A percentile compares a stretch with the other conserved stretches of the same genome.
phyloP scores from a whole-genome alignment of 257 asterid species.

The Nemophila menziesii region DNA sequence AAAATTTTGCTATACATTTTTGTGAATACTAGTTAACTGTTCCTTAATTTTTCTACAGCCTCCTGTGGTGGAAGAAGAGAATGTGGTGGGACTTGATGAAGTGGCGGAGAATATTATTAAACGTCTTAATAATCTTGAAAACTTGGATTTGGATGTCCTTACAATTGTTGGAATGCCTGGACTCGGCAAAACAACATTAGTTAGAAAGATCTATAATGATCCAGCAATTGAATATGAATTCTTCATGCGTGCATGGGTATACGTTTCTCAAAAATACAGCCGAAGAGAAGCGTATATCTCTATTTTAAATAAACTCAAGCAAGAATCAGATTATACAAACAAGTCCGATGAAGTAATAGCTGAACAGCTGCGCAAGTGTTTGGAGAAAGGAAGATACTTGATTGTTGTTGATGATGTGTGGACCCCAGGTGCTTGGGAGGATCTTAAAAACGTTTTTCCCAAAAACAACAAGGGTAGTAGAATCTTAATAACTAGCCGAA shows the following conservation, averaged over 20 bases:
- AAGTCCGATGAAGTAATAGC: constrained; percentile 1
- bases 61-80: too few species aligned
- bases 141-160: too few species aligned
- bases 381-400: constrained; percentile 10
- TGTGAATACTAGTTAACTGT: too few species aligned
- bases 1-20: too few species aligned
- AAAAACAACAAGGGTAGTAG: constrained; percentile 13
- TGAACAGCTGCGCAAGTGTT: too few species aligned
- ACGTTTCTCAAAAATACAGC: constrained; percentile 12
- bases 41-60: too few species aligned
- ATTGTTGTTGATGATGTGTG: constrained; percentile 12
- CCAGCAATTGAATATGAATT: constrained; percentile 5
- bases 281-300: constrained; percentile 2
- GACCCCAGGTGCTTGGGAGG: constrained; percentile 8
- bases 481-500: constrained; percentile 8
- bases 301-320: constrained; percentile 2
- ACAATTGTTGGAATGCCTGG: constrained; percentile 18
- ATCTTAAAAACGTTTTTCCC: constrained; percentile 12
- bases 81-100: too few species aligned
- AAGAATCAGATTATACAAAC: constrained; percentile 1
- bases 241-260: constrained; percentile 8
- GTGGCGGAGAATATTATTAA: too few species aligned
- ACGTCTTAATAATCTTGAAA: too few species aligned
- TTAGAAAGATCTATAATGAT: constrained; percentile 3
- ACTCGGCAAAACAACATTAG: constrained; percentile 12